Evolutionary conservation across 345 rosid species (phyloP).

Genomic region (Pugionium cornutum): DNA sequence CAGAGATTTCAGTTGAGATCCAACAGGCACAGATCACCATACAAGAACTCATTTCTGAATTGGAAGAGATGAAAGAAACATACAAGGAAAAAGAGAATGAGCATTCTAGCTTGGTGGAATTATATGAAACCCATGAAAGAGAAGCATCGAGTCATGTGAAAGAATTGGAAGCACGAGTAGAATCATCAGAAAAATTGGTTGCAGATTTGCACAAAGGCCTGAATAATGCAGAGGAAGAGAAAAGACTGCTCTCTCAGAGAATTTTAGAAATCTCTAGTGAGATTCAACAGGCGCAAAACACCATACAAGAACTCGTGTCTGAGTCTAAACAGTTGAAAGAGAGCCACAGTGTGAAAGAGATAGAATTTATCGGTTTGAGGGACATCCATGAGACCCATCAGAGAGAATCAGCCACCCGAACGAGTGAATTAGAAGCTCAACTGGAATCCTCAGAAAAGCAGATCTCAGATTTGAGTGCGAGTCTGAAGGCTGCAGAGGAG

Average conservation of each 20-base stretch:
- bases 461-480: conserved; percentile 46
- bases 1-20: conserved; percentile 53
- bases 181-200: conserved; percentile 27
- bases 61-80: conserved; percentile 47
- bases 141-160: conserved; percentile 17
- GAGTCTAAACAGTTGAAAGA: conserved; percentile 54
- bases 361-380: conserved; percentile 49
- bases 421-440: conserved; percentile 33
- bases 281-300: conserved; percentile 51
- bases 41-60: conserved; percentile 47
- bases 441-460: conserved; percentile 54
- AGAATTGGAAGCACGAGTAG: neutral
- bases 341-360: conserved; percentile 53
- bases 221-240: conserved; percentile 52
- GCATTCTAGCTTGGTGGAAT: conserved; percentile 14
- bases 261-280: conserved; percentile 52
- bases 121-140: conserved; percentile 10
- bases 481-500: conserved; percentile 46
- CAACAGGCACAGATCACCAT: conserved; percentile 48
- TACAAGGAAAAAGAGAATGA: conserved; percentile 22
- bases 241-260: conserved; percentile 51
- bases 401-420: conserved; percentile 48
- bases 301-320: conserved; percentile 43
- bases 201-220: conserved; percentile 51
- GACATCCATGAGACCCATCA: conserved; percentile 58